These are phyloP conservation scores for Geranomyces michiganensis DNA, from an alignment of 192 early-diverging fungal genomes.

Conservation along the genomic window DNA sequence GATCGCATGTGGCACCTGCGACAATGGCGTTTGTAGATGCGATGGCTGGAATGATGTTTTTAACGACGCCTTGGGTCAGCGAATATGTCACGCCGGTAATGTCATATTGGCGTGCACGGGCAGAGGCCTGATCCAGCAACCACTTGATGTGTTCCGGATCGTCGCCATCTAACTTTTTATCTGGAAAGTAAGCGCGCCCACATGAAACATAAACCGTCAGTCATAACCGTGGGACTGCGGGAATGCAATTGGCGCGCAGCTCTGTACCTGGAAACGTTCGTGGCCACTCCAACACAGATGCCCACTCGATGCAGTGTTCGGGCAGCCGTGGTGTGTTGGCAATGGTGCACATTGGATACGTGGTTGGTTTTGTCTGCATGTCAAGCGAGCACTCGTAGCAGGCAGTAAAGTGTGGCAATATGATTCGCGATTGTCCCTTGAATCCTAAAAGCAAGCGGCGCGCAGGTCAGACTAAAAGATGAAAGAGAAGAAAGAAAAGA, in stretches of 20 bases:
- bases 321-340: slow-evolving; percentile 97
- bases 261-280: slow-evolving; percentile 68
- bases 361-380: slow-evolving; percentile 85
- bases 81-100: slow-evolving; percentile 89
- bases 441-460: slow-evolving; percentile 60
- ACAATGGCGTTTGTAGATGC: slow-evolving; percentile 97
- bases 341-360: slow-evolving; percentile 97
- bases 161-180: slow-evolving; percentile 84
- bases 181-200: slow-evolving; percentile 53
- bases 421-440: slow-evolving; percentile 92
- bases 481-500: too few species aligned
- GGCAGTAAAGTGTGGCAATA: slow-evolving; percentile 79
- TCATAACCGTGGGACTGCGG: neutral
- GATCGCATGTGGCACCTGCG: slow-evolving; percentile 77
- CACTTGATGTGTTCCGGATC: slow-evolving; percentile 56
- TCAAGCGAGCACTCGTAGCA: slow-evolving; percentile 97
- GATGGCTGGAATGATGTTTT: slow-evolving; percentile 98
- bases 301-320: slow-evolving; percentile 99
- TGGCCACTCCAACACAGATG: slow-evolving; percentile 92
- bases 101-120: slow-evolving; percentile 78
- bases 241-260: neutral
- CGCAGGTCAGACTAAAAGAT: too few species aligned
- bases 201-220: neutral
- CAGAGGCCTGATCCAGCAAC: slow-evolving; percentile 77
- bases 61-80: slow-evolving; percentile 94